Percentiles rank a stretch among this genome's conserved stretches.
These are phyloP conservation scores for Cyberlindnera amylophila DNA, from an alignment of 805 yeast genomes.

Conservation along the genomic window DNA sequence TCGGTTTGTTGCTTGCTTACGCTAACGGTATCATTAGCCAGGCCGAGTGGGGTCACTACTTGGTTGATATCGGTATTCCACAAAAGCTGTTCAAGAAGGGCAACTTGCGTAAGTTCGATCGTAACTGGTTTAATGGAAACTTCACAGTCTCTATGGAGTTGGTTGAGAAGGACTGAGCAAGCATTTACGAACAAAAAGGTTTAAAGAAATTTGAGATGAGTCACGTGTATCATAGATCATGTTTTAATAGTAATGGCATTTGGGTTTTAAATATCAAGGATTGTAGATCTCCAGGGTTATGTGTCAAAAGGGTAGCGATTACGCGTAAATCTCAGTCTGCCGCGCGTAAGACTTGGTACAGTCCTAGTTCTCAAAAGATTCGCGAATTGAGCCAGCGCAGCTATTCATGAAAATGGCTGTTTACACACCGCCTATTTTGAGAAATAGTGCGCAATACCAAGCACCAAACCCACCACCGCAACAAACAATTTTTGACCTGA, in stretches of 20 bases:
- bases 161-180: conserved; percentile 5
- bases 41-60: conserved; percentile 51
- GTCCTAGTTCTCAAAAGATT: too few species aligned
- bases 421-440: neutral
- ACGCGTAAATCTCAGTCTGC: conserved; percentile 1
- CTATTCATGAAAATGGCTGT: neutral
- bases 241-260: too few species aligned
- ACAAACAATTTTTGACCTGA: too few species aligned
- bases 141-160: conserved; percentile 16
- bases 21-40: conserved; percentile 46
- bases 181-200: too few species aligned
- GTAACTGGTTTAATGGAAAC: conserved; percentile 25
- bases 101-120: conserved; percentile 46
- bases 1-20: conserved; percentile 58
- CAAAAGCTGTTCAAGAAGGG: conserved; percentile 44
- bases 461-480: too few species aligned
- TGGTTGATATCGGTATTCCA: conserved; percentile 73
- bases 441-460: too few species aligned
- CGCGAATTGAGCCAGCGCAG: too few species aligned
- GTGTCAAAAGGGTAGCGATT: neutral
- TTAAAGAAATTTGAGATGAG: neutral
- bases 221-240: too few species aligned
- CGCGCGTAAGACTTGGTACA: neutral
- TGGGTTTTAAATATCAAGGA: too few species aligned
- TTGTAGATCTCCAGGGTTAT: too few species aligned